Base-by-base conservation (phyloP, 345 rosid species). In the Dipteronia dyeriana region DNA sequence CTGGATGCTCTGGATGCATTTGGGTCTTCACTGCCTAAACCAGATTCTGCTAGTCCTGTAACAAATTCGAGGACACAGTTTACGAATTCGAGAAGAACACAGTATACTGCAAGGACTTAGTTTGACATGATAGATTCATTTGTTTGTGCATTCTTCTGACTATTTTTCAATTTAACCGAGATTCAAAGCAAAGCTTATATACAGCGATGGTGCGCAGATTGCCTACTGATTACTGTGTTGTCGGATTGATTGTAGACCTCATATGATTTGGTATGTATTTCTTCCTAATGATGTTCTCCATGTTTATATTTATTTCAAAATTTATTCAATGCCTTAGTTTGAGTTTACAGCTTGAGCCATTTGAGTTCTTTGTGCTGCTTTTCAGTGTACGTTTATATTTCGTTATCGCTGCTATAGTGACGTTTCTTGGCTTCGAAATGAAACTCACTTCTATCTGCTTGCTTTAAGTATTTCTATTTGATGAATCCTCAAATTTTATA, bases 1-100 rank as follows among this genome's bases (percentile, higher is more conserved):
- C 82, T 90, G 41, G 98, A 95, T 59, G 93, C 99, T 53, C 75
- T 93, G 75, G 97, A 90, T 84, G 82, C 85, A 66, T 84, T 83
- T n/a, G 92, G 89, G 71, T 75, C 90, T 60, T 78, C 66, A 74
- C 71, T 82, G 10, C 79, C 85, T 79, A 75, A 78, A 75, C 81
- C 89, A 5, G 76, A 82, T 72, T 82, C 91, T 53, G 71, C 45
- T 39, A 78, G 25, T 23, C 72, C 82, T 59, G 25, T 66, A 76
- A 76, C 38, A 26, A 68, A 75, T 77, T 60, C 61, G 19, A 82
- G 60, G 38, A 31, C 38, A 31, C 38, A 31, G 38, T 31, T 3
- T 31, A 31, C 41, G 26, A 67, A 75, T 77, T 60, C 61, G 19
- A 82, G 63, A 65, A 80, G 60, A 76, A 76, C 81, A 17, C 68